Base-by-base conservation (phyloP, 768 basidiomycete species). In the Clavaria fumosa region DNA sequence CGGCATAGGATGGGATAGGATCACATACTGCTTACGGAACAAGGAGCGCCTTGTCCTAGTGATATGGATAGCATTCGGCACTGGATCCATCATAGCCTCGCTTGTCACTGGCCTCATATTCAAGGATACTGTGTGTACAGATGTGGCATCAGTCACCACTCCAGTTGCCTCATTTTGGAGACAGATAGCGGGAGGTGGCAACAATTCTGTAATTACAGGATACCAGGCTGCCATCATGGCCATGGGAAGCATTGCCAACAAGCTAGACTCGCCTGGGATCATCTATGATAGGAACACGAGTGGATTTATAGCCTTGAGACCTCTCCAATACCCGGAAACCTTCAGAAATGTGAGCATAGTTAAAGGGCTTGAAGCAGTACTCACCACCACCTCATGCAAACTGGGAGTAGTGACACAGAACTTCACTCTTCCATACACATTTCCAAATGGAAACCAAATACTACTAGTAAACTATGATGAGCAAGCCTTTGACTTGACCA, bases 251-350 rank as follows among this genome's bases (percentile, higher is more conserved):
- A 31, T 31, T 17, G 30, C n/a, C 30, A 31, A 31, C 30, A 31
- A 31, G 30, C 30, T 31, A 31, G 30, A 31, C 30, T 31, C 30
- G n/a, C 30, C 30, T 17, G 7, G 30, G 30, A 31, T 31, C n/a
- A n/a, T 31, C 30, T 31, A n/a, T 17, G 30, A 31, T 31, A 31
- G 18, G 30, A 31, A 31, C 30, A 31, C 7, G 30, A 31, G 30
- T 7, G 30, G 30, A 17, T 17, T 31, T n/a, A 31, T 31, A 31
- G 30, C 30, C 30, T 31, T 31, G 30, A 31, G 7, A 31, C 30
- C 30, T 31, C 30, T 31, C 30, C 30, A 31, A 31, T 31, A 31
- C 30, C 30, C 30, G 30, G 30, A 31, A 31, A 31, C 30, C 30
- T 31, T 31, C 30, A 31, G 30, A 31, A 31, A 31, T 17, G 7